These are phyloP conservation scores for Coniella vitis DNA, from an alignment of 2,329 filamentous ascomycete genomes.

Conservation along the genomic window DNA sequence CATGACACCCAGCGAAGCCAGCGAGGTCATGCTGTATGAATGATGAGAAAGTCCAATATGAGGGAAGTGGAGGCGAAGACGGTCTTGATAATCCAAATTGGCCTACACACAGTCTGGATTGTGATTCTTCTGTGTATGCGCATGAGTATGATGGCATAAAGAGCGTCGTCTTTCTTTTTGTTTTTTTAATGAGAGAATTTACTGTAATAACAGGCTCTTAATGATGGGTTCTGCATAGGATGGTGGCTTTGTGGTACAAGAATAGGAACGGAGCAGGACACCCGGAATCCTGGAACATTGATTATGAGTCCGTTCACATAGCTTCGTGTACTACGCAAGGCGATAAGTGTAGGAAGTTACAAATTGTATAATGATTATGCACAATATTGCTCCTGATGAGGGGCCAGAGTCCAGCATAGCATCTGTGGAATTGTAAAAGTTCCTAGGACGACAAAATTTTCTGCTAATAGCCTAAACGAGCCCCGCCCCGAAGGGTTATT, in stretches of 20 bases:
- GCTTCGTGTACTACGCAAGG: background rate
- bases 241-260: no score
- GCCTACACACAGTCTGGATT: no score
- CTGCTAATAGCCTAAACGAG: no score
- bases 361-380: background rate
- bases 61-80: background rate
- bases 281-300: background rate
- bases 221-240: no score
- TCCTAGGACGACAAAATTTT: no score
- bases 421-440: background rate
- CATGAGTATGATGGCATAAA: no score
- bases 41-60: background rate
- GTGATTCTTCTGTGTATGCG: no score
- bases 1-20: constrained; percentile 5
- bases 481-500: no score
- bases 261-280: no score
- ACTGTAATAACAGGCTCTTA: no score
- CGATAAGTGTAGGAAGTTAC: background rate
- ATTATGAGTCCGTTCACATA: background rate
- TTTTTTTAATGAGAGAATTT: no score
- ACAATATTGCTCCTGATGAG: background rate
- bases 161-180: no score
- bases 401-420: background rate
- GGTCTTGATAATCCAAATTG: background rate
- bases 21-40: constrained; percentile 20